Conservation (phyloP, 2,329 filamentous ascomycete genomes). For the Rugonectria rugulosa region DNA sequence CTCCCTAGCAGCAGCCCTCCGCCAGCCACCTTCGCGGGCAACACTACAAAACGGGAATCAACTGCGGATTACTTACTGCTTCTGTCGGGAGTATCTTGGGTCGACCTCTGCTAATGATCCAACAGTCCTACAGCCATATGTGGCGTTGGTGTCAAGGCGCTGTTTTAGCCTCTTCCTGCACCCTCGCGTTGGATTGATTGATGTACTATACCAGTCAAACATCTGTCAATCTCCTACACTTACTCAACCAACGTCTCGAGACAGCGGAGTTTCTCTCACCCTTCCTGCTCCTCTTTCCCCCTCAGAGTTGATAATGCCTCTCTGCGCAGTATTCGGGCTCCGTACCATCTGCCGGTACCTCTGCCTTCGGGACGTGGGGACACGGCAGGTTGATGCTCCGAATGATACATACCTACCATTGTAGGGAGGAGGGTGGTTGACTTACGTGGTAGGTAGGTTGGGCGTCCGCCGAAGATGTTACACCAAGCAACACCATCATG, state of each 20-base stretch:
- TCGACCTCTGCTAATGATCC: no score
- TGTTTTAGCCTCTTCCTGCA: background rate
- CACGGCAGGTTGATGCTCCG: no score
- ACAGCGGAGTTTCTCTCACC: background rate
- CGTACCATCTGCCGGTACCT: background rate
- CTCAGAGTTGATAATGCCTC: no score
- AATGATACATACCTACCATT: no score
- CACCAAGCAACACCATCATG: background rate
- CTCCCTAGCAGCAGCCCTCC: constrained; percentile 28
- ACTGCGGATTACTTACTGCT: constrained; percentile 21
- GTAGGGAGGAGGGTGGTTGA: no score
- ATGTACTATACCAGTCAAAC: no score
- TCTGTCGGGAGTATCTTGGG: constrained; percentile 26
- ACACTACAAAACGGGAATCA: constrained; percentile 31
- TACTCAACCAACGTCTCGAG: no score
- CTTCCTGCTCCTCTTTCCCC: background rate
- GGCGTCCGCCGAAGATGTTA: background rate
- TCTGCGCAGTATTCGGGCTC: no score
- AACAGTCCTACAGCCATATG: no score
- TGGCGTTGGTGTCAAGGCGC: background rate
- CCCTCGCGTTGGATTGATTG: background rate
- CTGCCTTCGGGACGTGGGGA: background rate
- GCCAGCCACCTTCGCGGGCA: constrained; percentile 38
- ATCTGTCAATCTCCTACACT: no score
- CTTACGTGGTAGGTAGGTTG: no score